Conservation (phyloP, 257 asterid genomes). For the Gynochthodes officinalis region DNA sequence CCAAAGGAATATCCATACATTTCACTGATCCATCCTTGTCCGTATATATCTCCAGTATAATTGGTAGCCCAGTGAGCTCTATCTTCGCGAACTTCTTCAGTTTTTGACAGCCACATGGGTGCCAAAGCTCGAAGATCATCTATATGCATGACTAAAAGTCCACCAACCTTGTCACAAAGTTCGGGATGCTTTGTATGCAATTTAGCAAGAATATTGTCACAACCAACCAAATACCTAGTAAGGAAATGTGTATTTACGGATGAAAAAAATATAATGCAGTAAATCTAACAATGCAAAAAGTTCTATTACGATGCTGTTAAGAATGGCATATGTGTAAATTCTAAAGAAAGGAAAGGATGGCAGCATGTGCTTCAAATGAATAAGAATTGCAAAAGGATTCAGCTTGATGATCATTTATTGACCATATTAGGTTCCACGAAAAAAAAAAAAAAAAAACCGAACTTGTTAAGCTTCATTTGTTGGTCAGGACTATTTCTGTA, state of each 20-base stretch:
- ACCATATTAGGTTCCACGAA: background rate
- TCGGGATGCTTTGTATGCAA: conserved; percentile 89
- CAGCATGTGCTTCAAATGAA: background rate
- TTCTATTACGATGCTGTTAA: background rate
- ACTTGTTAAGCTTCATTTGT: background rate
- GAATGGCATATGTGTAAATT: background rate
- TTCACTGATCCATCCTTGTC: conserved; percentile 95
- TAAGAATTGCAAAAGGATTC: background rate
- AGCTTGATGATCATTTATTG: background rate
- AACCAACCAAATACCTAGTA: conserved; percentile 86
- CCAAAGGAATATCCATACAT: conserved; percentile 99
- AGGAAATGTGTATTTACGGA: conserved; percentile 10
- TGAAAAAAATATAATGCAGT: conserved; percentile 4
- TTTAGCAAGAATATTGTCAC: conserved; percentile 81
- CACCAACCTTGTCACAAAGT: conserved; percentile 93
- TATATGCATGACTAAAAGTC: conserved; percentile 93
- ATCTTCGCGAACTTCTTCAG: conserved; percentile 84
- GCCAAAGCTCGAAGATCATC: conserved; percentile 95
- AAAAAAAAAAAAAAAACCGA: no score
- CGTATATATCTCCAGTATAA: conserved; percentile 91
- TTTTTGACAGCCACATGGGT: conserved; percentile 85
- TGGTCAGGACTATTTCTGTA: background rate
- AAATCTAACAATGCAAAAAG: background rate
- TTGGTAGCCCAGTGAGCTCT: conserved; percentile 87
- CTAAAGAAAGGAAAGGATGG: background rate